Evolutionary conservation across 1,139 yeast species (phyloP).

Genomic region (Taphrina wiesneri): DNA sequence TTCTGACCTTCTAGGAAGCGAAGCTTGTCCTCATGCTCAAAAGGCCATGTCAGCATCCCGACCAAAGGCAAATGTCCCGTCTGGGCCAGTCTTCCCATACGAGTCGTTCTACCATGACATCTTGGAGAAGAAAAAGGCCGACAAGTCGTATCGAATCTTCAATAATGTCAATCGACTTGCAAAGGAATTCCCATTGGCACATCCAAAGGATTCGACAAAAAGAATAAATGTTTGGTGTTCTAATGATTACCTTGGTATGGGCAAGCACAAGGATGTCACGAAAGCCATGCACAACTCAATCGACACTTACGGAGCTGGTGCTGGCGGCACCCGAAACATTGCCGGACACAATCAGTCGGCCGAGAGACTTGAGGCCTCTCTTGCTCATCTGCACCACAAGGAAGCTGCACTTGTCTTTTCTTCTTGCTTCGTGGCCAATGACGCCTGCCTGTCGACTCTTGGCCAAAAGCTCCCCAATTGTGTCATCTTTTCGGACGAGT

Average conservation of each 20-base stretch:
- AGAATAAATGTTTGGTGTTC: constrained; percentile 99
- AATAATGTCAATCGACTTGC: constrained; percentile 96
- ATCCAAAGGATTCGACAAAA: constrained; percentile 67
- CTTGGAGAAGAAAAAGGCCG: constrained; percentile 70
- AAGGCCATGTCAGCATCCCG: constrained; percentile 26
- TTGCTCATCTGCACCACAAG: constrained; percentile 89
- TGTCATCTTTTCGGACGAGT: constrained; percentile 87
- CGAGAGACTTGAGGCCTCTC: constrained; percentile 75
- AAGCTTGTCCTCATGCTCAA: constrained; percentile 31
- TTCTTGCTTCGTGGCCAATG: constrained; percentile 95
- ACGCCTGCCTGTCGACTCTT: constrained; percentile 86
- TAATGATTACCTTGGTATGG: constrained; percentile 95
- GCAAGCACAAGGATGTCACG: constrained; percentile 71
- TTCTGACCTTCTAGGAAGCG: constrained; percentile 10
- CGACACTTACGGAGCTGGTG: constrained; percentile 94
- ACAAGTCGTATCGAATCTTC: constrained; percentile 91
- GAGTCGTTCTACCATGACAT: constrained; percentile 63
- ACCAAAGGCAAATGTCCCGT: constrained; percentile 29
- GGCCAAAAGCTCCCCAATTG: constrained; percentile 88
- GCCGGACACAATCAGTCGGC: constrained; percentile 97
- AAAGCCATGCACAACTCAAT: constrained; percentile 76
- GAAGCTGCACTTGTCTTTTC: constrained; percentile 94
- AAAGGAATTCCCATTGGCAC: constrained; percentile 89
- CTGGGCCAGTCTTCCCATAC: constrained; percentile 57
- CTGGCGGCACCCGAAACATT: constrained; percentile 98